Base-by-base conservation (phyloP, 2,329 filamentous ascomycete genomes). In the Arthroderma sp. region DNA sequence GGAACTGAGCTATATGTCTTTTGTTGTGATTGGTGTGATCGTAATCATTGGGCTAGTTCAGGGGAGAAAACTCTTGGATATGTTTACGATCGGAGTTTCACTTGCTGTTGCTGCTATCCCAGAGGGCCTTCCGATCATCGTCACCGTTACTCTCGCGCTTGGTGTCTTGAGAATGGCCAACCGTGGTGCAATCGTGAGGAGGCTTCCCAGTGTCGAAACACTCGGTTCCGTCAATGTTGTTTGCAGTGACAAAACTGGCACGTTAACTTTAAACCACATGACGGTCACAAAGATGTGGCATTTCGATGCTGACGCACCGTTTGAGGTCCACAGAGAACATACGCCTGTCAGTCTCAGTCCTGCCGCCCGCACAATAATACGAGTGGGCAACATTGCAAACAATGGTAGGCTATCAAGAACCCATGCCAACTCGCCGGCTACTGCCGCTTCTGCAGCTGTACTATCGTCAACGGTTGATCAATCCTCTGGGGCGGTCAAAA, bases 161-260 rank as follows among this genome's bases (percentile, higher is more conserved):
- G 93, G 91, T 9, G 93, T 98, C 6, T 78, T 98, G 57, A 81
- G 91, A 47, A 98, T 98, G 91, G 93, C 91, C 49, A 86, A 81
- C 58, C 80, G 89, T 55, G 86, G 94, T 60, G 91, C 91, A 6
- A 98, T 98, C 61, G 89, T 98, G 48, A 83, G 91, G 53, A 82
- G 85, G 58, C 82, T 98, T 66, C 93, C 93, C 22, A 96, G 91
- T 63, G 93, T 98, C 6, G 91, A 98, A 63, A 98, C 91, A 0
- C 69, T 98, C 4, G 93, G 93, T 6, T 95, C 88, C n/a, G 91
- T 98, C 48, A 98, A 96, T 57, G 88, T 98, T n/a, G 86, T 98
- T 5, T 98, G 93, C 68, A 95, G 87, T 54, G 91, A 98, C 70
- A 98, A 98, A 68, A 98, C 91, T 37, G 86, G 89, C 30, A 98